Evolutionary conservation across 352 stramenopile genomes (phyloP).

Genomic region (Globisporangium perplexum): DNA sequence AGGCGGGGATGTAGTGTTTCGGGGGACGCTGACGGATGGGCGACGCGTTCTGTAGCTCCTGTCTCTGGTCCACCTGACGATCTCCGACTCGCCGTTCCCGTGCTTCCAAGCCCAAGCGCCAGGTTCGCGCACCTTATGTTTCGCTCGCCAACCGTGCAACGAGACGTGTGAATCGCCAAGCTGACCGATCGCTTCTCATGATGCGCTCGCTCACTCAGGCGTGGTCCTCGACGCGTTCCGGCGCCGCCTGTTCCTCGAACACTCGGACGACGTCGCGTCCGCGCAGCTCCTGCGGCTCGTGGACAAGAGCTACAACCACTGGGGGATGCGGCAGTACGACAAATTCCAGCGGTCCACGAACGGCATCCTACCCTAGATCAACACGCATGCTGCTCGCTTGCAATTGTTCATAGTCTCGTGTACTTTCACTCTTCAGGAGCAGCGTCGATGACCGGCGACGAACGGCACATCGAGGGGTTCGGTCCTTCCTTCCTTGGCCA

Average conservation of each 20-base stretch:
- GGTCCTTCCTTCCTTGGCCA: background rate
- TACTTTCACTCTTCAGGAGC: background rate
- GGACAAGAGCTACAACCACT: slow-evolving; percentile 57
- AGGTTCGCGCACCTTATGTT: slow-evolving; percentile 10
- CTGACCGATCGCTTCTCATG: background rate
- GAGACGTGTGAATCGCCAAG: background rate
- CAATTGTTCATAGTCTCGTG: background rate
- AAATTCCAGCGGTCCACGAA: slow-evolving; percentile 66
- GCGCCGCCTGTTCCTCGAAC: slow-evolving; percentile 29
- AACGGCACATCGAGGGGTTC: background rate
- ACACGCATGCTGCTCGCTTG: background rate
- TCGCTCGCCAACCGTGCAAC: background rate
- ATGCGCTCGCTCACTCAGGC: slow-evolving; percentile 1
- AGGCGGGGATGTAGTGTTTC: too few species aligned
- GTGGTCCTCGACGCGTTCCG: slow-evolving; percentile 18
- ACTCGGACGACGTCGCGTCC: slow-evolving; percentile 16
- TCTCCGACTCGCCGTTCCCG: slow-evolving; percentile 80
- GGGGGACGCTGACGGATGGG: background rate
- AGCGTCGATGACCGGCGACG: background rate
- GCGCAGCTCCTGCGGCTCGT: slow-evolving; percentile 34
- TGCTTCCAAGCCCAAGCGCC: slow-evolving; percentile 61
- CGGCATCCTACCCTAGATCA: slow-evolving; percentile 45
- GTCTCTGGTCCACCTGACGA: slow-evolving; percentile 89
- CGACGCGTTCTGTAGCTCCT: slow-evolving; percentile 31
- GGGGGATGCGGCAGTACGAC: slow-evolving; percentile 66